Evolutionary conservation across 352 stramenopile genomes (phyloP).

Genomic region (Pythium guiyangense): DNA sequence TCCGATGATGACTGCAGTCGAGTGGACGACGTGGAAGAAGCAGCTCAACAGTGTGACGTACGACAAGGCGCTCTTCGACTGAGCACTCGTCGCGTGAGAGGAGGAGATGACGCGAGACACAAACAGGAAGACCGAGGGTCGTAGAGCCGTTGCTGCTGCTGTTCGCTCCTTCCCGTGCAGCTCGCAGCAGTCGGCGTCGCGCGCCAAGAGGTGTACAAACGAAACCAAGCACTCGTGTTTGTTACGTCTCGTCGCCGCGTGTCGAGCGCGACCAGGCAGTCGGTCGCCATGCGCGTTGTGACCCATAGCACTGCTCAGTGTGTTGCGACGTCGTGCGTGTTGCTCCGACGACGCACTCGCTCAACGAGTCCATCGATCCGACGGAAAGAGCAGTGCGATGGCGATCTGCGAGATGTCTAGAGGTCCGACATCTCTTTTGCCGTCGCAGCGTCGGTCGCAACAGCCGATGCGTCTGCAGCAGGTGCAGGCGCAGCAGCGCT

Average conservation of each 20-base stretch:
- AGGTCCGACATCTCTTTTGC: conserved; percentile 4
- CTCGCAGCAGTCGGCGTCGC: no score
- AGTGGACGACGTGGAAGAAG: conserved; percentile 84
- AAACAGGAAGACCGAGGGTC: not conserved
- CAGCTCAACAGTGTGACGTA: conserved; percentile 68
- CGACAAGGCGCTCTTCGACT: conserved; percentile 80
- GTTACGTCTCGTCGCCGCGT: conserved; percentile 6
- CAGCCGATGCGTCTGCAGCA: not conserved
- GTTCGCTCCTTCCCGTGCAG: no score
- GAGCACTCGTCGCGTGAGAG: no score
- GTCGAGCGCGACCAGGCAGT: no score
- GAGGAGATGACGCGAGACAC: not conserved
- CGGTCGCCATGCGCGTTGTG: no score
- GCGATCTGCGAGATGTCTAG: not conserved
- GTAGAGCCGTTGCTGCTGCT: no score
- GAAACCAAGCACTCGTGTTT: conserved; percentile 15
- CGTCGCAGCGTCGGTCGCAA: not conserved
- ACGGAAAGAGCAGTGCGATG: no score
- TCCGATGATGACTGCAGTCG: conserved; percentile 76
- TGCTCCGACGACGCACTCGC: no score
- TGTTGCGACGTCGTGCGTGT: no score
- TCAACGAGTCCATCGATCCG: no score
- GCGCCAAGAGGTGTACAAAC: conserved; percentile 9
- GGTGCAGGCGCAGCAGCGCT: not conserved
- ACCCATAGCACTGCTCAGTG: no score